phyloP scores from a whole-genome alignment of 306 rosid genomes.

The Lathyrus aphaca region DNA sequence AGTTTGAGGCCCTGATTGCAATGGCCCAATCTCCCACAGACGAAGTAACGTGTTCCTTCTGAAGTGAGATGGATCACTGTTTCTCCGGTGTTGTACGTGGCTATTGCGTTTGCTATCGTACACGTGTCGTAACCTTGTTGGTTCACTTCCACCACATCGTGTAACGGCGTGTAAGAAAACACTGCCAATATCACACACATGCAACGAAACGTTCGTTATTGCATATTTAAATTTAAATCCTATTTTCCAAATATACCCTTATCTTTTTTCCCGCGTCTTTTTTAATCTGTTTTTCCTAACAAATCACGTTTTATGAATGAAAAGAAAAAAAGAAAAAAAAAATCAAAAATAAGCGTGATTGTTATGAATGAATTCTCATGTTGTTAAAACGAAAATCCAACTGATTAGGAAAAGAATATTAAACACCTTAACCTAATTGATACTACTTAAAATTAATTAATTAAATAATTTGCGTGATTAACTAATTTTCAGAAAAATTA shows the following conservation, averaged over 20 bases:
- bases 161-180: slow-evolving; percentile 69
- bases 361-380: not conserved
- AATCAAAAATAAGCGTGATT: not conserved
- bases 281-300: not conserved
- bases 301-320: not conserved
- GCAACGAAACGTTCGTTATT: not conserved
- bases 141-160: slow-evolving; percentile 74
- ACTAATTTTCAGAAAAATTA: not conserved
- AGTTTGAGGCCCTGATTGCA: slow-evolving; percentile 77
- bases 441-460: not conserved
- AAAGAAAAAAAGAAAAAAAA: not conserved
- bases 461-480: not conserved
- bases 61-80: slow-evolving; percentile 57
- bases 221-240: not conserved
- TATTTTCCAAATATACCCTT: slow-evolving; percentile 8
- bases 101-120: slow-evolving; percentile 49
- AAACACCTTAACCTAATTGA: not conserved
- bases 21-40: slow-evolving; percentile 70
- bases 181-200: slow-evolving; percentile 53
- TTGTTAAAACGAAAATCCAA: not conserved
- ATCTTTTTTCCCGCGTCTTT: not conserved
- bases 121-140: slow-evolving; percentile 56
- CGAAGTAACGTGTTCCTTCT: slow-evolving; percentile 64
- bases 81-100: slow-evolving; percentile 55
- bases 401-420: slow-evolving; percentile 9